Evolutionary conservation across 2,329 filamentous ascomycete genomes (phyloP).

Genomic region (Aspergillus sp.): DNA sequence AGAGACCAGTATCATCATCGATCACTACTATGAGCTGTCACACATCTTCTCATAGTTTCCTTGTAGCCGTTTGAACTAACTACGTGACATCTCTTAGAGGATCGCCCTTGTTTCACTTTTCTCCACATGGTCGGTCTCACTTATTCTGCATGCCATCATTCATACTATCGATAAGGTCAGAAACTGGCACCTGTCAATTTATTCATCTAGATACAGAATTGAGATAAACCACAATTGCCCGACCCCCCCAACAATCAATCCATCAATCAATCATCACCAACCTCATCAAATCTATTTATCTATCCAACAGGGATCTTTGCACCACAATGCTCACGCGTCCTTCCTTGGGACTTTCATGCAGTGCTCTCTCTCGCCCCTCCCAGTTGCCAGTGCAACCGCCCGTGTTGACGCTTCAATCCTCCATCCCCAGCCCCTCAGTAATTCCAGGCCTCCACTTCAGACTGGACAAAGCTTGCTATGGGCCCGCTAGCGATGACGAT

Average conservation of each 20-base stretch:
- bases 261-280: neutral
- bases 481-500: slow-evolving; percentile 12
- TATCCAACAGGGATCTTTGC: neutral
- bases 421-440: slow-evolving; percentile 17
- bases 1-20: no score
- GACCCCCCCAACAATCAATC: neutral
- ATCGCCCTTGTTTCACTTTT: slow-evolving; percentile 1
- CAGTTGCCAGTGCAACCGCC: slow-evolving; percentile 26
- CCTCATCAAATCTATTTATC: no score
- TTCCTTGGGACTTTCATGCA: neutral
- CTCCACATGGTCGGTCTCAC: neutral
- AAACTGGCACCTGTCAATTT: no score
- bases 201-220: no score
- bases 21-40: neutral
- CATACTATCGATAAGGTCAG: neutral
- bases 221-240: no score
- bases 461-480: slow-evolving; percentile 13
- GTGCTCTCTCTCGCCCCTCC: neutral
- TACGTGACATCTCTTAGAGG: neutral
- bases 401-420: slow-evolving; percentile 19
- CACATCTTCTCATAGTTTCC: neutral
- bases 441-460: slow-evolving; percentile 5
- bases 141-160: neutral
- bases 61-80: neutral
- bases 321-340: neutral